These are phyloP conservation scores for Sclerospora graminicola DNA, from an alignment of 352 stramenopile species.

Conservation along the genomic window DNA sequence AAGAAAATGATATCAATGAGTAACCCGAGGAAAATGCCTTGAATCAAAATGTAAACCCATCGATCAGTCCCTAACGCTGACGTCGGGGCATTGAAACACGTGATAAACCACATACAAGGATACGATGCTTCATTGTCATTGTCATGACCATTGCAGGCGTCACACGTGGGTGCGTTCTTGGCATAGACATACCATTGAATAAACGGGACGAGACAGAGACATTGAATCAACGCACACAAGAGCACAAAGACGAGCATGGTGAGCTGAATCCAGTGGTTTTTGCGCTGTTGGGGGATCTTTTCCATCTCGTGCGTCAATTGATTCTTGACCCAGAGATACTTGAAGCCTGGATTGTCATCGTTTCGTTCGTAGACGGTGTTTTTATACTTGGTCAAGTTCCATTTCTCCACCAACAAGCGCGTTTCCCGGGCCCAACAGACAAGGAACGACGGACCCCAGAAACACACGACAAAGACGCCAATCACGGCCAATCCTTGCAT, in stretches of 20 bases:
- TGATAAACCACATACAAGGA: conserved; percentile 71
- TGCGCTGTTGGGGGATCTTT: conserved; percentile 73
- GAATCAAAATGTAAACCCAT: conserved; percentile 84
- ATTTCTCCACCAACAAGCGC: conserved; percentile 81
- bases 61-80: conserved; percentile 75
- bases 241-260: conserved; percentile 84
- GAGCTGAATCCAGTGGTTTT: conserved; percentile 78
- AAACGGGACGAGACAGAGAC: conserved; percentile 74
- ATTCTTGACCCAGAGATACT: conserved; percentile 84
- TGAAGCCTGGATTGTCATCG: conserved; percentile 76
- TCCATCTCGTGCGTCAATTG: conserved; percentile 84
- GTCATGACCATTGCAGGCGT: conserved; percentile 43
- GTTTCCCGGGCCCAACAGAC: conserved; percentile 83
- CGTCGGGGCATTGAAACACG: conserved; percentile 64
- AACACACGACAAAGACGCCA: conserved; percentile 60
- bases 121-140: conserved; percentile 37
- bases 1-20: conserved; percentile 88
- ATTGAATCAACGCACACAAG: conserved; percentile 64
- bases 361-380: conserved; percentile 85
- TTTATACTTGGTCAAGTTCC: conserved; percentile 83
- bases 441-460: conserved; percentile 77
- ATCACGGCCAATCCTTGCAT: conserved; percentile 57
- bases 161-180: conserved; percentile 72
- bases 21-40: conserved; percentile 70
- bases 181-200: conserved; percentile 87